These are phyloP conservation scores for Phanerochaete sordida DNA, from an alignment of 768 basidiomycete genomes.

Conservation along the genomic window DNA sequence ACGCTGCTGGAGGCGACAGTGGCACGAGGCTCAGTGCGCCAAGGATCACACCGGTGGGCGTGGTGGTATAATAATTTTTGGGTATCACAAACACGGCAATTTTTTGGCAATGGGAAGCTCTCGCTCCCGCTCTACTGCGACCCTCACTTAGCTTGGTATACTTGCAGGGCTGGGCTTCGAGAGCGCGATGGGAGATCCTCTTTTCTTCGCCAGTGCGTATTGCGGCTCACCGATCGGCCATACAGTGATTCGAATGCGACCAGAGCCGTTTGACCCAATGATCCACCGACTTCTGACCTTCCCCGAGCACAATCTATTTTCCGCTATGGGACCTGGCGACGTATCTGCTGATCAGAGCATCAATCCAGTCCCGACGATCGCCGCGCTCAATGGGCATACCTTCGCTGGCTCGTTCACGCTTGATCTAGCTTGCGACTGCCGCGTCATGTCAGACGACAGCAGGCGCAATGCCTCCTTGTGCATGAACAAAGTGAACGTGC, in stretches of 20 bases:
- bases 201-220: conserved; percentile 61
- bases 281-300: conserved; percentile 66
- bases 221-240: neutral
- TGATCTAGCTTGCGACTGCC: conserved; percentile 80
- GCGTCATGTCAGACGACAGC: conserved; percentile 82
- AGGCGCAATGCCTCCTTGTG: conserved; percentile 78
- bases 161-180: conserved; percentile 59
- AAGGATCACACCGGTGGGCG: conserved; percentile 49
- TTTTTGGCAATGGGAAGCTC: conserved; percentile 75
- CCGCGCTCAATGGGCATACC: conserved; percentile 80
- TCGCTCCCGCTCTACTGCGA: neutral
- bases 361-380: conserved; percentile 64
- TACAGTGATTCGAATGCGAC: neutral
- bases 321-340: neutral
- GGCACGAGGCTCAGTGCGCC: conserved; percentile 38
- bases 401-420: conserved; percentile 84
- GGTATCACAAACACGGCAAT: conserved; percentile 72
- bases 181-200: conserved; percentile 45
- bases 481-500: conserved; percentile 83
- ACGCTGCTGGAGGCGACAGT: conserved; percentile 60
- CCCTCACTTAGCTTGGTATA: neutral
- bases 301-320: conserved; percentile 62
- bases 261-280: conserved; percentile 75
- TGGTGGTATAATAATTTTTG: conserved; percentile 76
- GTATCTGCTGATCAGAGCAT: neutral